A percentile compares a stretch with the other conserved stretches of the same genome.
Conservation (phyloP, 495 filamentous ascomycete species). For the Neurospora sp. region DNA sequence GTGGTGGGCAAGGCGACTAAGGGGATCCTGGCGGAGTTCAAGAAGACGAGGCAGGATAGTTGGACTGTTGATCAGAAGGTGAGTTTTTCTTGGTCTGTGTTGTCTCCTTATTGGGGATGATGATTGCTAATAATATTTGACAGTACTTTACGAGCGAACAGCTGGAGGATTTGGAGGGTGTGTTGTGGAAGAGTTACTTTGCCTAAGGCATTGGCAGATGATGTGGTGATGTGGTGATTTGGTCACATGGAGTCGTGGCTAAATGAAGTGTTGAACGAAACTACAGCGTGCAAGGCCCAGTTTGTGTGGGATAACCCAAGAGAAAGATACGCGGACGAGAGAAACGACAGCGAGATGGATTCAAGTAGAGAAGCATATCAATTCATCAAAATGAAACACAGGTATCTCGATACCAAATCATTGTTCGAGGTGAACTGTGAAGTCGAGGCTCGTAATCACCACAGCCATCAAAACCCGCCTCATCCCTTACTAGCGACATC, state of each 20-base stretch:
- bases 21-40: constrained; percentile 89
- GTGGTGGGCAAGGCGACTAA: constrained; percentile 98
- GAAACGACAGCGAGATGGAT: background rate
- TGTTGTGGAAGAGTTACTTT: constrained; percentile 99
- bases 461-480: background rate
- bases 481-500: background rate
- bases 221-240: background rate
- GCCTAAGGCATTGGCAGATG: constrained; percentile 39
- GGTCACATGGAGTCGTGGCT: background rate
- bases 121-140: constrained; percentile 11
- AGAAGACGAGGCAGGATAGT: constrained; percentile 98
- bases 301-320: background rate
- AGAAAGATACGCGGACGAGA: background rate
- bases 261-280: background rate
- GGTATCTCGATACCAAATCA: background rate
- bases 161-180: constrained; percentile 88
- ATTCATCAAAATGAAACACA: background rate
- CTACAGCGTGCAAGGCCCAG: background rate
- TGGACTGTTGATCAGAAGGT: constrained; percentile 98
- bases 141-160: constrained; percentile 90
- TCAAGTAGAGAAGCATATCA: background rate
- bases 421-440: background rate
- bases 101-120: too few species aligned
- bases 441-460: background rate
- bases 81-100: constrained; percentile 8